phyloP scores from a whole-genome alignment of 768 basidiomycete species.

The Boletus subparvulus region DNA sequence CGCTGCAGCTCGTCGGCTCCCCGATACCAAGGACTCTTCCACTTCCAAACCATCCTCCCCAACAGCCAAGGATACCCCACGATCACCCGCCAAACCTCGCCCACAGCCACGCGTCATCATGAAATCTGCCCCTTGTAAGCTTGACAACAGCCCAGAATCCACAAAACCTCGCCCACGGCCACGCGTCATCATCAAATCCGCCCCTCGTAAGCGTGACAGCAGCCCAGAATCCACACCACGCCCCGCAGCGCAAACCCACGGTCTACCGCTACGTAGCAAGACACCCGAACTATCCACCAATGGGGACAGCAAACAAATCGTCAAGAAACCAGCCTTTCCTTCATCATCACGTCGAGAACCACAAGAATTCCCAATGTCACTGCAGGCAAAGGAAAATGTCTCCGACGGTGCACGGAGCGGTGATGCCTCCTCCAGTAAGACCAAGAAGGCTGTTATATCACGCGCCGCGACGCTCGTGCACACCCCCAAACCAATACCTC shows the following conservation, averaged over 20 bases:
- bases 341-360: conserved; percentile 9
- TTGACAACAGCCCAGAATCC: conserved; percentile 13
- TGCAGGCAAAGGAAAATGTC: conserved; percentile 24
- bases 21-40: background rate
- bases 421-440: conserved; percentile 9
- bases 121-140: background rate
- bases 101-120: conserved; percentile 14
- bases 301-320: background rate
- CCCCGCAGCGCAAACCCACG: background rate
- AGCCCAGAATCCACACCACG: conserved; percentile 23
- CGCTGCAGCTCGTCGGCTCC: background rate
- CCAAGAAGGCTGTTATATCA: conserved; percentile 12
- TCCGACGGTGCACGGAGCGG: conserved; percentile 11
- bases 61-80: background rate
- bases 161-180: conserved; percentile 20
- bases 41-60: conserved; percentile 1
- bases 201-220: background rate
- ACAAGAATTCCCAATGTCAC: conserved; percentile 27
- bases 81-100: conserved; percentile 4
- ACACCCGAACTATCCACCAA: conserved; percentile 1
- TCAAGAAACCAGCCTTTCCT: conserved; percentile 10
- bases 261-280: conserved; percentile 5
- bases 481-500: conserved; percentile 8
- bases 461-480: conserved; percentile 1
- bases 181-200: conserved; percentile 2